These are phyloP conservation scores for Pouteria glomerata DNA, from an alignment of 148 eudicot species.

Conservation along the genomic window DNA sequence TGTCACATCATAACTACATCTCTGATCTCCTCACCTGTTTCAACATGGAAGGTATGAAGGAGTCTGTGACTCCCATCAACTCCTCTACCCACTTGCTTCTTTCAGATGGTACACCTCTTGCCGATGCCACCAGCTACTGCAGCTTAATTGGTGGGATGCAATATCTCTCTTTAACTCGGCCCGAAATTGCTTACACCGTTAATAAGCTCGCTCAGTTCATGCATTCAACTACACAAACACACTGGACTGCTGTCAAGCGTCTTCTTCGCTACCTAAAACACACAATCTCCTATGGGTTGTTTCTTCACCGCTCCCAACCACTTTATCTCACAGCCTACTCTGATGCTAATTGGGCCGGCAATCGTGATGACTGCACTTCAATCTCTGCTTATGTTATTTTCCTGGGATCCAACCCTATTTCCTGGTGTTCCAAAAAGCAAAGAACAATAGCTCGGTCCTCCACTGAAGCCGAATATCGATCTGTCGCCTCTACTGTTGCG, in stretches of 20 bases:
- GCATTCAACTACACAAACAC: constrained; percentile 7
- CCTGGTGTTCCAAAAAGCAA: constrained; percentile 3
- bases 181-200: background rate
- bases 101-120: background rate
- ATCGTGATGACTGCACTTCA: background rate
- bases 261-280: constrained; percentile 7
- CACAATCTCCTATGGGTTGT: background rate
- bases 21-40: background rate
- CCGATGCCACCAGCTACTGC: background rate
- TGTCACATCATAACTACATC: background rate
- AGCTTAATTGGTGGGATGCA: constrained; percentile 11
- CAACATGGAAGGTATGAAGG: background rate
- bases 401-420: background rate
- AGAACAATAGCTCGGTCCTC: background rate
- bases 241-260: constrained; percentile 10
- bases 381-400: constrained; percentile 1
- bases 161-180: constrained; percentile 9
- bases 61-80: background rate
- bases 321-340: background rate
- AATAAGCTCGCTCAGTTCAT: constrained; percentile 7
- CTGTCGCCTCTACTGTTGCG: background rate
- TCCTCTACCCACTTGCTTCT: background rate
- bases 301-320: background rate
- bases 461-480: background rate
- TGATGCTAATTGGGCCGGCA: constrained; percentile 11